phyloP scores from a whole-genome alignment of 371 early-diverging fungal genomes.

The Zopfochytrium polystomum region DNA sequence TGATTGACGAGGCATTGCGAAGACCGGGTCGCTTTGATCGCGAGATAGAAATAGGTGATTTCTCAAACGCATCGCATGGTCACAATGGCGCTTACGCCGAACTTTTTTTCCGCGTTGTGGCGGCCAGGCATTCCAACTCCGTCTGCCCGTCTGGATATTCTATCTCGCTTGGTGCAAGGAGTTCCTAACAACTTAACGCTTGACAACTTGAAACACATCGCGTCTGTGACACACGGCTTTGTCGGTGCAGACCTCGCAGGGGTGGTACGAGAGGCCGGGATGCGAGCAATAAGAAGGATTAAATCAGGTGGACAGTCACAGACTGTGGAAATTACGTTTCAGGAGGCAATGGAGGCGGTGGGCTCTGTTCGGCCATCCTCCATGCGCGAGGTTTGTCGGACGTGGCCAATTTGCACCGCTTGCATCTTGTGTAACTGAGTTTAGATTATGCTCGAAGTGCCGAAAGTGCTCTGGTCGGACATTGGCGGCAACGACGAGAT shows the following conservation, averaged over 20 bases:
- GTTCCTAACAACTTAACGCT: slow-evolving; percentile 67
- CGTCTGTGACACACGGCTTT: slow-evolving; percentile 83
- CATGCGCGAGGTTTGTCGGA: slow-evolving; percentile 96
- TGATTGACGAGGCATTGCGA: slow-evolving; percentile 93
- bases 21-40: slow-evolving; percentile 97
- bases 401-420: too few relatives aligned
- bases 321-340: slow-evolving; percentile 20
- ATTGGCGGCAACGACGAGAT: slow-evolving; percentile 96
- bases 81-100: not conserved
- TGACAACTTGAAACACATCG: slow-evolving; percentile 58
- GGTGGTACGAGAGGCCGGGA: slow-evolving; percentile 82
- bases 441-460: slow-evolving; percentile 89
- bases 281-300: slow-evolving; percentile 71
- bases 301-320: slow-evolving; percentile 1
- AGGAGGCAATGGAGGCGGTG: slow-evolving; percentile 39
- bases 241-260: slow-evolving; percentile 97
- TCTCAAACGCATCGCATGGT: not conserved
- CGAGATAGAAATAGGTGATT: slow-evolving; percentile 84
- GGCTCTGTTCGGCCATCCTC: slow-evolving; percentile 86
- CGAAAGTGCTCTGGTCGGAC: slow-evolving; percentile 93
- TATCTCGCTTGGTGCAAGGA: slow-evolving; percentile 63
- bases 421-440: too few relatives aligned
- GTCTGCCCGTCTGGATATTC: slow-evolving; percentile 69
- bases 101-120: not conserved
- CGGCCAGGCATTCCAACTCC: slow-evolving; percentile 70